Conservation (phyloP, 257 asterid species). For the Nicotiana paniculata region DNA sequence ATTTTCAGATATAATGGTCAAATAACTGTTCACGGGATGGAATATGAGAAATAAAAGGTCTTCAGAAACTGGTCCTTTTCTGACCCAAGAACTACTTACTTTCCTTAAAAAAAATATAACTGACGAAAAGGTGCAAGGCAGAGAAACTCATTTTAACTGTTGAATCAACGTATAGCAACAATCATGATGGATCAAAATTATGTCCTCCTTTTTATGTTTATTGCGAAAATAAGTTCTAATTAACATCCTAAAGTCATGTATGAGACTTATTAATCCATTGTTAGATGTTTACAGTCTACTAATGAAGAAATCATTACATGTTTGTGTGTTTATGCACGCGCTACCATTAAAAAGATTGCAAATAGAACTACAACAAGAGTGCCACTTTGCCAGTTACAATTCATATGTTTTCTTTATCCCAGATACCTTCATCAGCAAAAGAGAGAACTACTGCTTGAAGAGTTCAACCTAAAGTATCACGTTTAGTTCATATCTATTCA, state of each 20-base stretch:
- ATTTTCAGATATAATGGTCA: not conserved
- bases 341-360: not conserved
- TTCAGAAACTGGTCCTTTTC: not conserved
- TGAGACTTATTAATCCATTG: not conserved
- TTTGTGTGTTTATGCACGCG: too few species aligned
- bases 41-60: not conserved
- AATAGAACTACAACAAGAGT: not conserved
- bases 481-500: not conserved
- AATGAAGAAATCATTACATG: not conserved
- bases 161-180: not conserved
- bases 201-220: not conserved
- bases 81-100: not conserved
- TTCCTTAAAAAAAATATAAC: not conserved
- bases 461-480: not conserved
- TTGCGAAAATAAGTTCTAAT: not conserved
- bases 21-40: not conserved
- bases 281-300: not conserved
- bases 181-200: not conserved
- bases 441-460: not conserved
- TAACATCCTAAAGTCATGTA: not conserved
- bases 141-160: not conserved
- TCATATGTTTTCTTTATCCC: not conserved
- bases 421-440: not conserved
- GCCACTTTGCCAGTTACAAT: not conserved
- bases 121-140: not conserved